A percentile compares a stretch with the other conserved stretches of the same genome.
Evolutionary conservation across 805 yeast genomes (phyloP).

Genomic region (Zygosaccharomyces pseudorouxii): DNA sequence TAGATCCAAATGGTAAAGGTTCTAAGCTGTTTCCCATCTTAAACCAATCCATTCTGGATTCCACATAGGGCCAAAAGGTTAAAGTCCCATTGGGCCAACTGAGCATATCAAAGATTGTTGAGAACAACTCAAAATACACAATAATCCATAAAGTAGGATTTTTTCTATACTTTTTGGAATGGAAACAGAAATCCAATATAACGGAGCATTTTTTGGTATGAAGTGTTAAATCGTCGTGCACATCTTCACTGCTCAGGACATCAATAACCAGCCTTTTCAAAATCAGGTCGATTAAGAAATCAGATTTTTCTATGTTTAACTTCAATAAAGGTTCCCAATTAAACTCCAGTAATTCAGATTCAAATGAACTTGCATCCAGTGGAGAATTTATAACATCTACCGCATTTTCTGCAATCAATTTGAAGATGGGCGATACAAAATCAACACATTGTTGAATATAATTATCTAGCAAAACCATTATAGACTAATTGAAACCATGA

Average conservation of each 20-base stretch:
- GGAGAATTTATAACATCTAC: slow-evolving; percentile 6
- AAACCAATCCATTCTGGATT: slow-evolving; percentile 31
- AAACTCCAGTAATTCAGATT: slow-evolving; percentile 7
- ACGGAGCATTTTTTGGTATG: slow-evolving; percentile 13
- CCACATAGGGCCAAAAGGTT: slow-evolving; percentile 31
- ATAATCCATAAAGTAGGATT: slow-evolving; percentile 20
- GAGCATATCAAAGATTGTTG: slow-evolving; percentile 19
- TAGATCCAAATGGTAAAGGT: slow-evolving; percentile 16
- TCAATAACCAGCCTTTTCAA: slow-evolving; percentile 20
- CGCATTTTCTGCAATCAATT: slow-evolving; percentile 4
- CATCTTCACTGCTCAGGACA: slow-evolving; percentile 7
- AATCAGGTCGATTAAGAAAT: slow-evolving; percentile 14
- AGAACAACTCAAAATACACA: slow-evolving; percentile 25
- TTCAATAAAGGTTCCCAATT: slow-evolving; percentile 16
- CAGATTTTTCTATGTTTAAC: slow-evolving; percentile 2
- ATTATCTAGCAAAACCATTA: slow-evolving; percentile 10
- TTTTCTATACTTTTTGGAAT: slow-evolving; percentile 17
- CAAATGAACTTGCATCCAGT: slow-evolving; percentile 9
- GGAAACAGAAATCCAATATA: slow-evolving; percentile 28
- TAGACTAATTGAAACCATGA: not conserved
- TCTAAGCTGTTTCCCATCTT: slow-evolving; percentile 17
- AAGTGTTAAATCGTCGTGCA: slow-evolving; percentile 4
- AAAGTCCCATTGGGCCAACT: slow-evolving; percentile 25
- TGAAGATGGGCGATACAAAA: slow-evolving; percentile 10
- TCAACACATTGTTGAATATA: slow-evolving; percentile 15